Evolutionary conservation across 1,284 basidiomycete species (phyloP).

Genomic region (Naganishia albida): DNA sequence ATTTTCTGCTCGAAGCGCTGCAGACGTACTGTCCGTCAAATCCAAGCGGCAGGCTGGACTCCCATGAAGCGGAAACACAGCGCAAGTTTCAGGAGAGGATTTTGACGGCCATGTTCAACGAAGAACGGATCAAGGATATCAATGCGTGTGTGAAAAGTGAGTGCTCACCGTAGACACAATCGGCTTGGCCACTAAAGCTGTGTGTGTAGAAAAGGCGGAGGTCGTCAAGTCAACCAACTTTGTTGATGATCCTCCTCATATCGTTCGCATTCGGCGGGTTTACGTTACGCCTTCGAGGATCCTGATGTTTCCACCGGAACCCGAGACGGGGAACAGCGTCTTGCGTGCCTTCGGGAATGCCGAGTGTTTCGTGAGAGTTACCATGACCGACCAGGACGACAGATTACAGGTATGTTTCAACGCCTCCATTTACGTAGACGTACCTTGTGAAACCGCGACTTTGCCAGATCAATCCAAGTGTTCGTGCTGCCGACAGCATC

Average conservation of each 20-base stretch:
- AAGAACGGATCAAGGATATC: slow-evolving; percentile 46
- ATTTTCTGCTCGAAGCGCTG: slow-evolving; percentile 37
- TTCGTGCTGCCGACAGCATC: slow-evolving; percentile 42
- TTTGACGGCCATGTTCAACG: slow-evolving; percentile 47
- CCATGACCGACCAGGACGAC: slow-evolving; percentile 52
- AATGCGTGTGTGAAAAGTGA: slow-evolving; percentile 35
- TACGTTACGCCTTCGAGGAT: slow-evolving; percentile 52
- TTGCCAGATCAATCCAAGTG: slow-evolving; percentile 42
- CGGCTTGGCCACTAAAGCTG: neutral
- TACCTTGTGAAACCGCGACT: slow-evolving; percentile 24
- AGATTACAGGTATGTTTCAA: slow-evolving; percentile 45
- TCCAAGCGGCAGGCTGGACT: neutral
- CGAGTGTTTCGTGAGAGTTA: slow-evolving; percentile 51
- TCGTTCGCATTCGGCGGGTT: slow-evolving; percentile 48
- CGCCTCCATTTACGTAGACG: neutral
- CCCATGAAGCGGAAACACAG: slow-evolving; percentile 7
- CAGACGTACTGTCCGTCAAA: slow-evolving; percentile 31
- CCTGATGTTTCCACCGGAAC: slow-evolving; percentile 48
- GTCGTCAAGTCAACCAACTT: slow-evolving; percentile 18
- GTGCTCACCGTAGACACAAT: neutral
- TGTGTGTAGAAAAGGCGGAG: slow-evolving; percentile 5
- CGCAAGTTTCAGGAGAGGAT: slow-evolving; percentile 35
- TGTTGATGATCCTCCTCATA: slow-evolving; percentile 38
- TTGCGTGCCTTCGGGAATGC: slow-evolving; percentile 44
- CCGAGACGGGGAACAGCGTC: slow-evolving; percentile 52